Percentiles rank a stretch among this genome's conserved stretches.
phyloP scores from a whole-genome alignment of 1,139 yeast species.

The Geotrichum histeridarum region DNA sequence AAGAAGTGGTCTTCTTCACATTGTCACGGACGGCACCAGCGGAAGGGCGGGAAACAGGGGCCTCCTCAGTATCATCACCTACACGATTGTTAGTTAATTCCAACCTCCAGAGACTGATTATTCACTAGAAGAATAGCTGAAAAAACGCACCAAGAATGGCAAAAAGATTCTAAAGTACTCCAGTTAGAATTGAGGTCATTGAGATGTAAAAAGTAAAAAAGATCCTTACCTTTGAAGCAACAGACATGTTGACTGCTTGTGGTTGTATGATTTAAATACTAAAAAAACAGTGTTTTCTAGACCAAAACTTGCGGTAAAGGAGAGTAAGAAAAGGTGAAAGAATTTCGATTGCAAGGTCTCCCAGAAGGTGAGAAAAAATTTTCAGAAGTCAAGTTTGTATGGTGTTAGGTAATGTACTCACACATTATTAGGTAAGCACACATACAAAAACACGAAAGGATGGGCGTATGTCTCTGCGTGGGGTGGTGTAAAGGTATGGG shows the following conservation, averaged over 20 bases:
- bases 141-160: constrained; percentile 27
- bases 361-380: constrained; percentile 4
- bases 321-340: constrained; percentile 7
- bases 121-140: background rate
- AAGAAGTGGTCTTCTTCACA: constrained; percentile 76
- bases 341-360: constrained; percentile 1
- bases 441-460: too few relatives aligned
- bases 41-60: constrained; percentile 31
- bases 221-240: constrained; percentile 31
- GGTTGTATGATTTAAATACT: background rate
- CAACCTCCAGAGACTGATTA: background rate
- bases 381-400: background rate
- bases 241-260: constrained; percentile 26
- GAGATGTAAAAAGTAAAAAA: background rate
- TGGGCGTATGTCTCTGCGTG: too few relatives aligned
- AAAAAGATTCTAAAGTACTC: constrained; percentile 29
- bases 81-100: background rate
- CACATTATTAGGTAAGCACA: too few relatives aligned
- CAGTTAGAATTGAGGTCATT: background rate
- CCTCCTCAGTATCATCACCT: constrained; percentile 76
- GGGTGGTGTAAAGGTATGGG: too few relatives aligned
- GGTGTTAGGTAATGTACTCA: too few relatives aligned
- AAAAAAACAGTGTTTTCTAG: constrained; percentile 4
- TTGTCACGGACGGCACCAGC: constrained; percentile 60
- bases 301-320: constrained; percentile 18